Evolutionary conservation across 2,329 filamentous ascomycete genomes (phyloP).

Genomic region (Xylaria digitata): DNA sequence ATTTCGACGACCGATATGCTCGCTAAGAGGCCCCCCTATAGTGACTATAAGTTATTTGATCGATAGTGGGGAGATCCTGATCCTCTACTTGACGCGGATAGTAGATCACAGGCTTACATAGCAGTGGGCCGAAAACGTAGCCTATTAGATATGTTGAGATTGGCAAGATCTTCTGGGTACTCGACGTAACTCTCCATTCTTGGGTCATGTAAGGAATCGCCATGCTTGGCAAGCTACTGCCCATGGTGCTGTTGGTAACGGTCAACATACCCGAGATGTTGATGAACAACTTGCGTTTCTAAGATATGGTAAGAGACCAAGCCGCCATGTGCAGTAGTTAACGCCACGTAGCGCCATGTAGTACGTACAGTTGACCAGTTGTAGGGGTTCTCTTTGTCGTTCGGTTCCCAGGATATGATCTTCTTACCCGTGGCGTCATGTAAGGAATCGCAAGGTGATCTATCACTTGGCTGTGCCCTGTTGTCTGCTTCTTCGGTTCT

Average conservation of each 20-base stretch:
- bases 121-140: constrained; percentile 65
- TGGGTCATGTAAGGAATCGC: constrained; percentile 67
- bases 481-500: constrained; percentile 57
- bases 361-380: constrained; percentile 59
- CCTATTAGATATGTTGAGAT: constrained; percentile 73
- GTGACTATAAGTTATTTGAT: constrained; percentile 50
- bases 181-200: constrained; percentile 66
- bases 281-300: constrained; percentile 66
- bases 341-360: too few relatives aligned
- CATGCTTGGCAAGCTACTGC: constrained; percentile 72
- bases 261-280: constrained; percentile 66
- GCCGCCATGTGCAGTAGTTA: neutral
- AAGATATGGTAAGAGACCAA: constrained; percentile 9
- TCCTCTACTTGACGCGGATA: neutral
- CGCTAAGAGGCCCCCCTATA: constrained; percentile 73
- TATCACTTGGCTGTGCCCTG: constrained; percentile 36
- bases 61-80: neutral
- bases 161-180: constrained; percentile 62
- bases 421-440: constrained; percentile 44
- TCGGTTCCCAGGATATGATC: constrained; percentile 59
- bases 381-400: constrained; percentile 65
- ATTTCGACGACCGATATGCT: constrained; percentile 69
- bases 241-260: constrained; percentile 76
- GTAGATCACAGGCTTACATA: constrained; percentile 41
- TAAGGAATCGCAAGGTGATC: constrained; percentile 33